These are phyloP conservation scores for Aspergillus phoenicis DNA, from an alignment of 2,329 filamentous ascomycete species.

Conservation along the genomic window DNA sequence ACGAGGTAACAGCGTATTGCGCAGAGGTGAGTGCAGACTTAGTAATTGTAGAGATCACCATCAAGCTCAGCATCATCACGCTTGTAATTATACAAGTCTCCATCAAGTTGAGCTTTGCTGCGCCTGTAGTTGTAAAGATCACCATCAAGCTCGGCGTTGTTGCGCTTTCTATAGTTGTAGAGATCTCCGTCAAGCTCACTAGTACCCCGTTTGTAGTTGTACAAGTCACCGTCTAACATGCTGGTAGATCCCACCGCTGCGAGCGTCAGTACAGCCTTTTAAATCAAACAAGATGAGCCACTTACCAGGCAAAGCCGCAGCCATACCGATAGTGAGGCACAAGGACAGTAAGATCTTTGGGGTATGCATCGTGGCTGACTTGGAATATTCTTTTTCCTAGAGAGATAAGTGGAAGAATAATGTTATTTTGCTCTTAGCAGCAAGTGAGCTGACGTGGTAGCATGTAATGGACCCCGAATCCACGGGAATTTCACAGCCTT, in stretches of 20 bases:
- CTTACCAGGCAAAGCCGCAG: not conserved
- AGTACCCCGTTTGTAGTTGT: not conserved
- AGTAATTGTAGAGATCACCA: not conserved
- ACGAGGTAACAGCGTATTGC: no score
- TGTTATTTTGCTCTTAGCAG: no score
- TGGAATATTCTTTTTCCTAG: no score
- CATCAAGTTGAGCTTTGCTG: not conserved
- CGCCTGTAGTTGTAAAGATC: not conserved
- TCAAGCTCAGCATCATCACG: not conserved
- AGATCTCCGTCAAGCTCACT: not conserved
- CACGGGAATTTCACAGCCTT: no score
- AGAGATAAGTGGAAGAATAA: no score
- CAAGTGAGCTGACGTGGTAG: no score
- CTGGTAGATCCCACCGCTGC: not conserved
- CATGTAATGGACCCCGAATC: no score
- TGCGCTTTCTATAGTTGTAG: not conserved
- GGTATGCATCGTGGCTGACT: not conserved
- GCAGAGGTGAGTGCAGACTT: not conserved
- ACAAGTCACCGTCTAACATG: not conserved
- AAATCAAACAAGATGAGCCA: not conserved
- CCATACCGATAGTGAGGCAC: not conserved
- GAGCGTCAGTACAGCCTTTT: not conserved
- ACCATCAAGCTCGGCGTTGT: not conserved
- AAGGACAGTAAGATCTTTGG: not conserved
- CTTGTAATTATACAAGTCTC: not conserved